Conservation (phyloP, 352 stramenopile genomes). For the Globisporangium spiculum region DNA sequence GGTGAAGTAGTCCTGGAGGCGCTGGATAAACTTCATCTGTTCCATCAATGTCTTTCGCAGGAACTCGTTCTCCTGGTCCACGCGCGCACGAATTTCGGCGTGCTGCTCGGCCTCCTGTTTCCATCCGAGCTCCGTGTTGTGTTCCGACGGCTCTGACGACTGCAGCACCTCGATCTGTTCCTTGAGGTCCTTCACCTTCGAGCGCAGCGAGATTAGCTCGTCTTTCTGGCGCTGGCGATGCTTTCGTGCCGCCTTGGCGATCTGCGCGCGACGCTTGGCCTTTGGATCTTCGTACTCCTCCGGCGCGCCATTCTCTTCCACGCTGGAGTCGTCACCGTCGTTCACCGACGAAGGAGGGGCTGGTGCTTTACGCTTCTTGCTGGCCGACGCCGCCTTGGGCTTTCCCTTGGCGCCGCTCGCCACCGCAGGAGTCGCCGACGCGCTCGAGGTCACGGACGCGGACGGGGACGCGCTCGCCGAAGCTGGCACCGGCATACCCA, state of each 20-base stretch:
- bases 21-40: constrained; percentile 91
- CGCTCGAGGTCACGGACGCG: constrained; percentile 13
- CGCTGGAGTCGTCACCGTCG: constrained; percentile 39
- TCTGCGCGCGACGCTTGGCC: constrained; percentile 83
- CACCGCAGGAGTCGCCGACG: constrained; percentile 18
- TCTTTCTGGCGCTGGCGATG: constrained; percentile 88
- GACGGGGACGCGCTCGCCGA: constrained; percentile 18
- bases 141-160: constrained; percentile 83
- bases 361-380: constrained; percentile 76
- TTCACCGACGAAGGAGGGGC: constrained; percentile 32
- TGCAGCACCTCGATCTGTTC: constrained; percentile 89
- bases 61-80: constrained; percentile 90
- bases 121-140: constrained; percentile 88
- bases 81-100: constrained; percentile 80
- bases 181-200: constrained; percentile 89
- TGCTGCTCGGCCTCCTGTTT: constrained; percentile 89
- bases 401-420: constrained; percentile 39
- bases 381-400: constrained; percentile 39
- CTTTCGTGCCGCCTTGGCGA: constrained; percentile 85
- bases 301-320: constrained; percentile 56
- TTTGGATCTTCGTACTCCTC: constrained; percentile 86
- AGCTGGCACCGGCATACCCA: constrained; percentile 26
- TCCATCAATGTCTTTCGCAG: constrained; percentile 87
- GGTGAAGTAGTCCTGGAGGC: constrained; percentile 88
- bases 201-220: constrained; percentile 77